These are phyloP conservation scores for Dothistroma septosporum DNA, from an alignment of 2,329 filamentous ascomycete species.

Conservation along the genomic window DNA sequence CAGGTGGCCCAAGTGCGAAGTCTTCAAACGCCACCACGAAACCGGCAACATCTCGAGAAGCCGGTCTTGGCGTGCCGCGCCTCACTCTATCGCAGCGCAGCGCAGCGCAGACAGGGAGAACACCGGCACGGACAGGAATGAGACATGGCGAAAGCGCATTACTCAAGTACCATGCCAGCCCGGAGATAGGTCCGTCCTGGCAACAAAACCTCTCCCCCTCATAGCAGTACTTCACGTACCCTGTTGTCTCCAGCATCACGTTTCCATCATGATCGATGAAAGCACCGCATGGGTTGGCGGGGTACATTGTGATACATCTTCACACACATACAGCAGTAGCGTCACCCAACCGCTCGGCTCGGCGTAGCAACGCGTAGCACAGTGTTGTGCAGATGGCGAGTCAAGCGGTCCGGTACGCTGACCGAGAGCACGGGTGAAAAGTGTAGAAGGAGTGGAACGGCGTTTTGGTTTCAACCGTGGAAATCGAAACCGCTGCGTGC, in stretches of 20 bases:
- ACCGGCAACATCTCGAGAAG: background rate
- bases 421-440: background rate
- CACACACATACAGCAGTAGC: background rate
- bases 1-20: background rate
- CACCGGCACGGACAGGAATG: background rate
- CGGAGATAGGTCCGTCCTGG: background rate
- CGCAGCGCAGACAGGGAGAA: background rate
- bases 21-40: background rate
- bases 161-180: background rate
- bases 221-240: background rate
- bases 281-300: background rate
- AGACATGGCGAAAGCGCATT: background rate
- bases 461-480: background rate
- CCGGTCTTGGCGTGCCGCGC: background rate
- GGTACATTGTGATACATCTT: background rate
- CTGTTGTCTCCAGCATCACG: background rate
- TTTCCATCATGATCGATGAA: background rate
- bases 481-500: background rate
- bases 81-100: background rate
- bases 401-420: background rate
- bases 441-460: background rate
- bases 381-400: background rate
- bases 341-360: background rate
- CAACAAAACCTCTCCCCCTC: background rate
- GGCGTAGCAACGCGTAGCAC: too few relatives aligned